These are phyloP conservation scores for Tolypocladium nubicola DNA, from an alignment of 2,329 filamentous ascomycete species.

Conservation along the genomic window DNA sequence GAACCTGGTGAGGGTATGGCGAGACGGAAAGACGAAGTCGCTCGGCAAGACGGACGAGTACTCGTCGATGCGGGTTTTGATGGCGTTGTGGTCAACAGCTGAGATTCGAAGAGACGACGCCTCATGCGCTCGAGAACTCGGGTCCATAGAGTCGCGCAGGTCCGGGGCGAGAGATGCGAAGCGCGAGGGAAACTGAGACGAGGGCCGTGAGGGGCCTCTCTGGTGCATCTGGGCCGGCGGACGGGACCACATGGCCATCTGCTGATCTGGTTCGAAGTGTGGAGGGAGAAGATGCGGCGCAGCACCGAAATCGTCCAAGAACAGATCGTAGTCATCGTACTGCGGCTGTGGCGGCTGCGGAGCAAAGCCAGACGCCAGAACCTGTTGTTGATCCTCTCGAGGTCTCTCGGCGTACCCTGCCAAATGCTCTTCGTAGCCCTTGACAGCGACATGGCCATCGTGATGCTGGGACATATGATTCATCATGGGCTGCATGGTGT, in stretches of 20 bases:
- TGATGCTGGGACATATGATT: constrained; percentile 31
- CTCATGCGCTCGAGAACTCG: constrained; percentile 13
- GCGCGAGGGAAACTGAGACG: constrained; percentile 42
- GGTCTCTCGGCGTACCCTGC: constrained; percentile 35
- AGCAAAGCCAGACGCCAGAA: constrained; percentile 27
- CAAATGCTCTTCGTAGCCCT: constrained; percentile 38
- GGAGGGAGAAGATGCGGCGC: constrained; percentile 46
- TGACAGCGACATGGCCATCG: constrained; percentile 30
- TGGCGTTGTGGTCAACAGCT: constrained; percentile 40
- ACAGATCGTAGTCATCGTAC: constrained; percentile 48
- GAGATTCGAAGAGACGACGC: constrained; percentile 37
- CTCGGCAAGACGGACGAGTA: constrained; percentile 49
- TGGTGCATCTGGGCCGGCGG: constrained; percentile 25
- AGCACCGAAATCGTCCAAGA: constrained; percentile 45
- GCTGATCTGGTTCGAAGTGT: constrained; percentile 42
- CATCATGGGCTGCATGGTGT: constrained; percentile 40
- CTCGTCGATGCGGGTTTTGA: constrained; percentile 49
- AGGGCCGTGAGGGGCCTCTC: constrained; percentile 34
- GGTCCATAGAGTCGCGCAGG: constrained; percentile 27
- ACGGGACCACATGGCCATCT: constrained; percentile 40
- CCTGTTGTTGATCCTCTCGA: constrained; percentile 32
- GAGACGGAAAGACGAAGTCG: constrained; percentile 58
- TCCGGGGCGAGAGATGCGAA: constrained; percentile 45
- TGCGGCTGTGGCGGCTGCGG: constrained; percentile 20
- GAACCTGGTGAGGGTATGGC: constrained; percentile 58